phyloP scores from a whole-genome alignment of 768 basidiomycete species.

The Pholiota conissans region DNA sequence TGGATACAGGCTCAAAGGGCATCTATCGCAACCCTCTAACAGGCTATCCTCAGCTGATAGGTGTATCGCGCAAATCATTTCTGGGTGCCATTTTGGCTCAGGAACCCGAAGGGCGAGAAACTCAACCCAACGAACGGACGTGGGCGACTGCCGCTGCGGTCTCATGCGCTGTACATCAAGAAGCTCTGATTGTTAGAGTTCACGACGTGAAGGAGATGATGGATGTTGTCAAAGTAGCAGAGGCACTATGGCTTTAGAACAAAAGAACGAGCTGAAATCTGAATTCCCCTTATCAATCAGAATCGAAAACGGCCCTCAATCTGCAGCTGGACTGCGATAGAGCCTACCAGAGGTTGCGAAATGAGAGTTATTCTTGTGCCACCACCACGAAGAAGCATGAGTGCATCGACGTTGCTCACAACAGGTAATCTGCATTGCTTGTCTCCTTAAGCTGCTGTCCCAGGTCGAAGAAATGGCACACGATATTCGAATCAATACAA shows the following conservation, averaged over 20 bases:
- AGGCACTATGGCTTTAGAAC: conserved; percentile 49
- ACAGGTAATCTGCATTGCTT: background rate
- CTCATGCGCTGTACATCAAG: conserved; percentile 72
- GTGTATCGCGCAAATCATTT: conserved; percentile 84
- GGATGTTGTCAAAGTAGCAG: conserved; percentile 71
- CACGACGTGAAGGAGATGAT: conserved; percentile 76
- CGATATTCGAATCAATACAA: background rate
- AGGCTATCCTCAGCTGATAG: conserved; percentile 71
- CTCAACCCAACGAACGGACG: conserved; percentile 62
- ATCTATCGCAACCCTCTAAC: conserved; percentile 45
- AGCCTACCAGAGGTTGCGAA: background rate
- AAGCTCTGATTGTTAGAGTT: conserved; percentile 72
- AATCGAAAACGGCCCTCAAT: background rate
- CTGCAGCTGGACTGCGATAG: background rate
- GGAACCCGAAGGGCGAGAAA: conserved; percentile 50
- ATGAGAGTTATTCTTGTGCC: background rate
- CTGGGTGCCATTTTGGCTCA: conserved; percentile 64
- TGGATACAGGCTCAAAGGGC: background rate
- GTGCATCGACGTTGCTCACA: background rate
- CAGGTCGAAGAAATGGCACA: background rate
- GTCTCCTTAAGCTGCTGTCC: no score
- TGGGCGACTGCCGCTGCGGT: conserved; percentile 83
- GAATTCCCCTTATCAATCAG: background rate
- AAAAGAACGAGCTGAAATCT: background rate
- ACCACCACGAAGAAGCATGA: background rate